These are phyloP conservation scores for Phytophthora ramorum DNA, from an alignment of 352 stramenopile species.

Conservation along the genomic window DNA sequence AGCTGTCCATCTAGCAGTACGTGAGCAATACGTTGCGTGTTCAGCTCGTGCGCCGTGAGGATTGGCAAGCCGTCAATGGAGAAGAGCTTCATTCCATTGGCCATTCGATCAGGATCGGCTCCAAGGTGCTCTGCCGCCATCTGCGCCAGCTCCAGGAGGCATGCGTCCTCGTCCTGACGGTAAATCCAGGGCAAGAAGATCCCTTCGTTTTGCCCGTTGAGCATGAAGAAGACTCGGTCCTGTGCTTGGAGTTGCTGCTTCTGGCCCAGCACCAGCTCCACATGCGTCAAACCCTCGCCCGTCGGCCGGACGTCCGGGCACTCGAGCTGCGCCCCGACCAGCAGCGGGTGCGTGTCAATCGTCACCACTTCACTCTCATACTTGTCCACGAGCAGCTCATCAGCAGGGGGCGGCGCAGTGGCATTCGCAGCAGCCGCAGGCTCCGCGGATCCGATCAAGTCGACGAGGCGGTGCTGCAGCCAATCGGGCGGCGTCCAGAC, in stretches of 20 bases:
- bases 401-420: constrained; percentile 1
- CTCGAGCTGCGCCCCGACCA: constrained; percentile 11
- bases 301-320: constrained; percentile 43
- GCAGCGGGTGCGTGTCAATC: constrained; percentile 53
- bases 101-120: constrained; percentile 49
- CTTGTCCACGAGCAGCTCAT: constrained; percentile 46
- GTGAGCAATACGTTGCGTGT: constrained; percentile 58
- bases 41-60: constrained; percentile 41
- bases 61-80: constrained; percentile 60
- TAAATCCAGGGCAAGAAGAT: constrained; percentile 50
- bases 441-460: constrained; percentile 8
- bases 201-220: constrained; percentile 73
- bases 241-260: constrained; percentile 40
- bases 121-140: constrained; percentile 47
- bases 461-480: constrained; percentile 2
- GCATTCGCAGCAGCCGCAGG: not conserved
- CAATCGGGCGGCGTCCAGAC: constrained; percentile 24
- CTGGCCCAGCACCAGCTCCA: constrained; percentile 44
- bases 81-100: constrained; percentile 69
- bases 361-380: constrained; percentile 64
- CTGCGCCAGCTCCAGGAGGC: constrained; percentile 54
- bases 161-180: constrained; percentile 30
- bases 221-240: constrained; percentile 65
- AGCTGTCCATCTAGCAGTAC: constrained; percentile 74
- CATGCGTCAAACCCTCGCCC: constrained; percentile 37